Evolutionary conservation across 306 rosid species (phyloP), one percentile per base, ranked within the genome.

Genomic region (Begonia loranthoides): DNA sequence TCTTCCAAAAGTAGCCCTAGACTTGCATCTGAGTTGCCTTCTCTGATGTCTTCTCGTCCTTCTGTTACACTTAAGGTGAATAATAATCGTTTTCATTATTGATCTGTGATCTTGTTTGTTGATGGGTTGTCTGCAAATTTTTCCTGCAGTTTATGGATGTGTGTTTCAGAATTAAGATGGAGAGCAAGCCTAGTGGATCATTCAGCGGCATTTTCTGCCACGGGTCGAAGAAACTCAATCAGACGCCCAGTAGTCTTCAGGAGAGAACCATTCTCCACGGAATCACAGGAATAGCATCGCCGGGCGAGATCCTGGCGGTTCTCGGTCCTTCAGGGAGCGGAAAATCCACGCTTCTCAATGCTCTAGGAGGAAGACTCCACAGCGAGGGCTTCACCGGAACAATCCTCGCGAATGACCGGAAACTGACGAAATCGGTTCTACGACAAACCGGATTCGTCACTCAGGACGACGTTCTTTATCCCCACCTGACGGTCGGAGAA

Each of bases 251-350:
- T 5, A 13, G 38, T 28, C 36, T 28, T 6, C 74, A 70, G 24
- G 94, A 84, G 61, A 58, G 85, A 54, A 60, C 72, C 7, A 79
- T 88, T 16, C 55, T 88, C 5, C 69, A 79, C 5, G 86, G 88
- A 0, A 65, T 88, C 7, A 79, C 96, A 0, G 96, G 96, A 3
- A 70, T 79, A 69, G 96, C 76, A 7, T 65, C 54, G 21, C 93
- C 96, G 8, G 96, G 96, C 0, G 84, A 88, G 61, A 79, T 81
- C 75, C 73, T 88, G 40, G 93, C 95, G 50, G 56, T 88, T 13
- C 80, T 88, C 0, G 96, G 96, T 2, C 96, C 96, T 4, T 88
- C 96, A 0, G 96, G 96, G 0, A 88, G 96, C 38, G 96, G 96
- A 0, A 88, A 88, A 69, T 84, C 95, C 0, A 84, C 96, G 60